Base-by-base conservation (phyloP, 2,329 filamentous ascomycete species). In the Phoma sp. region DNA sequence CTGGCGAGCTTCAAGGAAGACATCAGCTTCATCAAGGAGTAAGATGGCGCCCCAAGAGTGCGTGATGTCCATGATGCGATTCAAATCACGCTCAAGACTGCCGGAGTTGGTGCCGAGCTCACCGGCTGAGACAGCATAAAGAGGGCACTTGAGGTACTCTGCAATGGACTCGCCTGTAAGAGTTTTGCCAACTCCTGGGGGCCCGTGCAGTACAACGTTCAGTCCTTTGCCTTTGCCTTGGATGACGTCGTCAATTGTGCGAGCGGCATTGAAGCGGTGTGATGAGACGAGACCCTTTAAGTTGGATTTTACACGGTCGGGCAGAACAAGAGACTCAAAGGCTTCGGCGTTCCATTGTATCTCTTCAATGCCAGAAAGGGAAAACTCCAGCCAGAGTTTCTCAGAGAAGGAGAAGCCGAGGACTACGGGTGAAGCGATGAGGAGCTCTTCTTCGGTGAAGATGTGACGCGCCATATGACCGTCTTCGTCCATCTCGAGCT, bases 301-400 rank as follows among this genome's bases (percentile, higher is more conserved):
- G 46, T 82, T 81, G 15, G 81, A 81, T 69, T 88, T 88, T 65
- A 87, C 84, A 56, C 82, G 82, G 13, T 78, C 74, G 0, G 84
- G 83, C 0, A 96, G 81, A 0, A 96, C 91, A 27, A 96, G 81
- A 0, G 89, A 92, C 43, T 90, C 85, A 75, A 95, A 96, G 0
- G 92, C 92, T 13, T 86, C 83, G 37, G 90, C 85, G 67, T 96
- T 94, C 90, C 90, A 96, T 32, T 87, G 83, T 58, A 96, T 94
- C 4, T 96, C 89, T 39, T 85, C 84, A 58, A 96, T 84, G 0
- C 88, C 87, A 0, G 89, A 90, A 19, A 97, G 88, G 0, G 87
- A 88, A 66, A 96, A 92, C 72, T 96, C 91, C 0, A 96, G 83
- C 93, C 92, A 97, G 9, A 91, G 81, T 76, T 96, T 96, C 75